Evolutionary conservation across 2,329 filamentous ascomycete species (phyloP).

Genomic region (Lachnellula subtilissima): DNA sequence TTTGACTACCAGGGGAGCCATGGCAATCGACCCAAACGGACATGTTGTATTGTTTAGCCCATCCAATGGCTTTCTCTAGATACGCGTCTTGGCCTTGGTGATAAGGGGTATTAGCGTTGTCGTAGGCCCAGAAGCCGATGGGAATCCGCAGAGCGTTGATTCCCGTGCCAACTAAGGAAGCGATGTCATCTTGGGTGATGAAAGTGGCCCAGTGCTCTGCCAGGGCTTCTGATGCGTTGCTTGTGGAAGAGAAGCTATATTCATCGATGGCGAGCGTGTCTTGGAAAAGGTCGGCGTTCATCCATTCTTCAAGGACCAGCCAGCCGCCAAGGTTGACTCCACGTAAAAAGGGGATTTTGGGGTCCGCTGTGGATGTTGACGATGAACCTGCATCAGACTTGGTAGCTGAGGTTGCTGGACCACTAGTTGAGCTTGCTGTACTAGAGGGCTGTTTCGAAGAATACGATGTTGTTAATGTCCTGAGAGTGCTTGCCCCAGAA

Average conservation of each 20-base stretch:
- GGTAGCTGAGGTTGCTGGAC: not conserved
- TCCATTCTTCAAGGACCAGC: conserved; percentile 39
- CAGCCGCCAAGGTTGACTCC: conserved; percentile 36
- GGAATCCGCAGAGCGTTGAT: conserved; percentile 57
- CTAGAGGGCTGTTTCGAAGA: not conserved
- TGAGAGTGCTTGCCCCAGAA: not conserved
- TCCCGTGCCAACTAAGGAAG: conserved; percentile 44
- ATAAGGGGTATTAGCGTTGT: conserved; percentile 46
- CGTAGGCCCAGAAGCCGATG: conserved; percentile 54
- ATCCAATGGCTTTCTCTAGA: conserved; percentile 50
- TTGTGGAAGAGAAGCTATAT: conserved; percentile 34
- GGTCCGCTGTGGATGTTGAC: not conserved
- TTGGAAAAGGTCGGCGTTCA: conserved; percentile 33
- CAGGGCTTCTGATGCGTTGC: conserved; percentile 30
- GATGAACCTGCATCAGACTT: not conserved
- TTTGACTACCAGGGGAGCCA: conserved; percentile 50
- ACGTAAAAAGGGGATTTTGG: conserved; percentile 29
- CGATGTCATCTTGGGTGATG: conserved; percentile 39
- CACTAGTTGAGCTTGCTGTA: not conserved
- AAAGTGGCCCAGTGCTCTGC: conserved; percentile 44
- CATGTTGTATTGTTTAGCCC: conserved; percentile 45
- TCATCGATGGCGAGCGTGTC: conserved; percentile 33
- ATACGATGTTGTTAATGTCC: not conserved
- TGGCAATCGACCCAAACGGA: conserved; percentile 54
- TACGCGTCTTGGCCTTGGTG: conserved; percentile 45